A percentile compares a stretch with the other conserved stretches of the same genome.
Conservation (phyloP, 2,329 filamentous ascomycete genomes). For the Fusarium sp. region DNA sequence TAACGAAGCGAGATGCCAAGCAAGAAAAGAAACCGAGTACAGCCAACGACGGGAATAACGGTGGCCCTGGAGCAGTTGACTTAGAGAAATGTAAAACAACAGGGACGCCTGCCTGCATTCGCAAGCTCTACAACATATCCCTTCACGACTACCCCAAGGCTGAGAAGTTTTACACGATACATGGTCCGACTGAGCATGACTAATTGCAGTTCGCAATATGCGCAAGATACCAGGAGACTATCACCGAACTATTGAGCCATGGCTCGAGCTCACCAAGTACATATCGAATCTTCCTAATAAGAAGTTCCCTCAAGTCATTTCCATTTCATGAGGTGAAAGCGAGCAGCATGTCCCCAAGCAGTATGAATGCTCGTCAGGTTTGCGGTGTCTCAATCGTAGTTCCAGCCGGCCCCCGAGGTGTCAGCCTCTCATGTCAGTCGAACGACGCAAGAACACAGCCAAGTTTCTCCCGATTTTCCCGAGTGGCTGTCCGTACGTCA, state of each 20-base stretch:
- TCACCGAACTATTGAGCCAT: slow-evolving; percentile 72
- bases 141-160: slow-evolving; percentile 65
- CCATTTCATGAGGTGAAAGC: slow-evolving; percentile 79
- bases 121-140: slow-evolving; percentile 61
- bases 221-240: slow-evolving; percentile 48
- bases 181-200: not conserved
- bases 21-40: not conserved
- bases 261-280: slow-evolving; percentile 74
- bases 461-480: slow-evolving; percentile 56
- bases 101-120: slow-evolving; percentile 62
- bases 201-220: slow-evolving; percentile 20
- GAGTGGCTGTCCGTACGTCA: slow-evolving; percentile 71
- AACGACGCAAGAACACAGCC: slow-evolving; percentile 54
- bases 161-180: slow-evolving; percentile 54
- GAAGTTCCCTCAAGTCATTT: slow-evolving; percentile 73
- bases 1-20: not conserved
- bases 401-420: slow-evolving; percentile 70
- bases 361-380: slow-evolving; percentile 70
- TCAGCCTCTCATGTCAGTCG: slow-evolving; percentile 55
- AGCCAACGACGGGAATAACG: slow-evolving; percentile 31
- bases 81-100: slow-evolving; percentile 54
- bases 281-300: slow-evolving; percentile 68
- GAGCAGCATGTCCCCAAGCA: slow-evolving; percentile 73
- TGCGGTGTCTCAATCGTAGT: slow-evolving; percentile 77
- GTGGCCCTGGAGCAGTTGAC: slow-evolving; percentile 18